Evolutionary conservation across 2,329 filamentous ascomycete genomes (phyloP), one percentile per base, ranked within the genome.

Genomic region (Lasiodiplodia sp.): DNA sequence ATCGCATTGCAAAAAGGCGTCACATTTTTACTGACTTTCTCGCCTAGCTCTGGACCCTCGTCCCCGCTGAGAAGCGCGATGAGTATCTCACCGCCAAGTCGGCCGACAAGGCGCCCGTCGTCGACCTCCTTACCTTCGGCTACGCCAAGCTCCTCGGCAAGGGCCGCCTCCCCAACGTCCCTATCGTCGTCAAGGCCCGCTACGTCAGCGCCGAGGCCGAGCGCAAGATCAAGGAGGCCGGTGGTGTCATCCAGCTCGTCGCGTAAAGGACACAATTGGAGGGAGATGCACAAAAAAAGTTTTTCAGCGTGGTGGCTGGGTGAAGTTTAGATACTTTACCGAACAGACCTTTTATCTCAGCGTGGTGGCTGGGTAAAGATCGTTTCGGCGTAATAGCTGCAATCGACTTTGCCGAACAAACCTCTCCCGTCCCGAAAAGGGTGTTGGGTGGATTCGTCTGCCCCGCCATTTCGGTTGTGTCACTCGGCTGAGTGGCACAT

Each of bases 141-240:
- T 99, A 98, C 91, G 92, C 94, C 82, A 99, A 99, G 88, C 90
- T 99, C 76, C 92, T 99, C 82, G 96, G 96, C 83, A 99, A 99
- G 91, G 96, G 96, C 85, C 91, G 95, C 81, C 87, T 98, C 79
- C 95, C 96, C 80, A 87, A 95, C 81, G 89, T 98, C 79, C 96
- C 96, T 76, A 85, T 99, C 79, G 93, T 99, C 79, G 94, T 99
- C 76, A 93, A 93, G 82, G 95, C 96, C 77, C 88, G 96, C 83
- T 98, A 94, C 88, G 92, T 99, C 85, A 94, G 91, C 88, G 92
- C 92, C 83, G 91, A 97, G 83, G 96, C 96, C 76, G 96, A 99
- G 60, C 88, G 93, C 87, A 99, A 99, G 92, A 97, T 99, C 86
- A 97, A 92, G 83, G 93, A 96, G 85, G 95, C 94, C 79, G 96